Evolutionary conservation across 306 rosid species (phyloP).

Genomic region (cucumber (Cucumis sativus)): DNA sequence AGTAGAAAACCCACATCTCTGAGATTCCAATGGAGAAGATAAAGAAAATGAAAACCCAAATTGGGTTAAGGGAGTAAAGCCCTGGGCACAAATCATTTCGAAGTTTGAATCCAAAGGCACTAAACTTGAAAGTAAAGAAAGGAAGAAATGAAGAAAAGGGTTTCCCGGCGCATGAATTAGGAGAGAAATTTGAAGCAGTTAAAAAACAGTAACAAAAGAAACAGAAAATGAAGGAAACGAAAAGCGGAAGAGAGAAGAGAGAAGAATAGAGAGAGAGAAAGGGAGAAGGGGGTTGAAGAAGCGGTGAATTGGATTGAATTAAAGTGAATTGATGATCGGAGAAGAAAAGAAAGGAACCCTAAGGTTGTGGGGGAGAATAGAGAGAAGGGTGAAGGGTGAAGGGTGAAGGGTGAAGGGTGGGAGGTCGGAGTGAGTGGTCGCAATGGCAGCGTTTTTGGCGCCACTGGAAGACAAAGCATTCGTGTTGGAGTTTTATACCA

Average conservation of each 20-base stretch:
- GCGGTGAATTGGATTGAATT: not conserved
- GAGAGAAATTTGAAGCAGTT: not conserved
- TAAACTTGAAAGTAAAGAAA: not conserved
- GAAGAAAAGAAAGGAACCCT: not conserved
- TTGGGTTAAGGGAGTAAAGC: constrained; percentile 31
- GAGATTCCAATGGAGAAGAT: constrained; percentile 16
- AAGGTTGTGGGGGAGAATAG: not conserved
- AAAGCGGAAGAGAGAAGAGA: not conserved
- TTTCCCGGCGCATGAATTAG: not conserved
- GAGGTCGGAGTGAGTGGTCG: constrained; percentile 1
- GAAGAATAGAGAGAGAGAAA: not conserved
- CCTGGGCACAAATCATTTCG: constrained; percentile 47
- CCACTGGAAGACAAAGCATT: constrained; percentile 14
- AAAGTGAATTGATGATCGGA: not conserved
- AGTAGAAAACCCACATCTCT: constrained; percentile 14
- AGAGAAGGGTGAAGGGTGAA: not conserved
- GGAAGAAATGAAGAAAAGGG: not conserved
- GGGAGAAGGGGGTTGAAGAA: not conserved
- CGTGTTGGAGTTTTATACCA: not conserved
- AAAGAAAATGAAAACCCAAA: constrained; percentile 29
- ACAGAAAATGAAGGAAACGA: not conserved
- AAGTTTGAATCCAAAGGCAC: not conserved
- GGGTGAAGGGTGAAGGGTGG: not conserved
- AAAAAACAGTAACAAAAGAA: not conserved
- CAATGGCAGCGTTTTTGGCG: constrained; percentile 17